Conservation (phyloP, 2,329 filamentous ascomycete species). For the Exophiala bonariae region DNA sequence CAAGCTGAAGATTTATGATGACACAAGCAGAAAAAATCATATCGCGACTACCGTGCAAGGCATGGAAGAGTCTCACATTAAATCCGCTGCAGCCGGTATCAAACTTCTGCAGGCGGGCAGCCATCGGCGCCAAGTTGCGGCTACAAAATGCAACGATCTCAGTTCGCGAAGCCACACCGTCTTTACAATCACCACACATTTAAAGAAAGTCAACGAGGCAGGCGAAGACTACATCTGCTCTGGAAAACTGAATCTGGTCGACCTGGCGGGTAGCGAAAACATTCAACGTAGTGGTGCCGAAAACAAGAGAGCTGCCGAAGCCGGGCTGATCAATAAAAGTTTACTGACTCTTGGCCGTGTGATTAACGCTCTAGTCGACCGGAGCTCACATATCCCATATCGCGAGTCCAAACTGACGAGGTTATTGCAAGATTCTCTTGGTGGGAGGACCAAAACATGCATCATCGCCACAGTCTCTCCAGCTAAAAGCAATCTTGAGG, state of each 20-base stretch:
- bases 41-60: constrained; percentile 87
- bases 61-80: constrained; percentile 95
- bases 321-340: constrained; percentile 97
- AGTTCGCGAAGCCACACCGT: constrained; percentile 97
- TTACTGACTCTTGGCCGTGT: constrained; percentile 91
- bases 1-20: constrained; percentile 95
- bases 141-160: constrained; percentile 98
- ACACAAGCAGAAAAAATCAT: constrained; percentile 81
- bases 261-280: constrained; percentile 95
- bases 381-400: constrained; percentile 82
- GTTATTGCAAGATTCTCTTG: constrained; percentile 91
- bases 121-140: constrained; percentile 93
- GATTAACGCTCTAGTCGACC: constrained; percentile 95
- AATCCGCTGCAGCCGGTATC: constrained; percentile 80
- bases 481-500: constrained; percentile 90
- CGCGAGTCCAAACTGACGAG: constrained; percentile 95
- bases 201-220: constrained; percentile 76
- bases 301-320: constrained; percentile 95
- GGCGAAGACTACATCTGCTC: constrained; percentile 88
- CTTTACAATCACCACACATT: constrained; percentile 91
- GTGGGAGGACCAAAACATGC: constrained; percentile 94
- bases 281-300: constrained; percentile 96
- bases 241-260: constrained; percentile 93
- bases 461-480: constrained; percentile 97
- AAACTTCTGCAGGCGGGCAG: constrained; percentile 85